Conservation (phyloP, 2,329 filamentous ascomycete species). For the Knufia petricola region DNA sequence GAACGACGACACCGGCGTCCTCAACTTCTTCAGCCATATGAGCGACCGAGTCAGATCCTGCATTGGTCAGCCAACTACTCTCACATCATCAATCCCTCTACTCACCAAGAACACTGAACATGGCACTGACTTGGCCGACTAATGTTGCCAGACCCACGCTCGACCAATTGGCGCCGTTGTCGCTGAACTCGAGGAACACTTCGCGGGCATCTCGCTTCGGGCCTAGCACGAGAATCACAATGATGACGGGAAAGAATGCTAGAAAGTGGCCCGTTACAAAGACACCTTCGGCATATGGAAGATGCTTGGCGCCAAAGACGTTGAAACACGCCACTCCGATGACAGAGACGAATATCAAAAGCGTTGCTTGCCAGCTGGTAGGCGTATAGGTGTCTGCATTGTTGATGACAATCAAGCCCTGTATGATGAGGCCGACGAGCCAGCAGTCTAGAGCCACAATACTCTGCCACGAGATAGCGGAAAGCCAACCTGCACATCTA, state of each 20-base stretch:
- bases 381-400: constrained; percentile 36
- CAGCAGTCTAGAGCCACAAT: constrained; percentile 29
- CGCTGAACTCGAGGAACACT: constrained; percentile 30
- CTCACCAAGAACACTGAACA: constrained; percentile 6
- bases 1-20: constrained; percentile 30
- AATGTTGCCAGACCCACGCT: constrained; percentile 8
- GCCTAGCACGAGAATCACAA: constrained; percentile 27
- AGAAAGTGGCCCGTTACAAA: constrained; percentile 30
- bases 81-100: no score
- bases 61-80: no score
- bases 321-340: constrained; percentile 38
- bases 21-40: constrained; percentile 35
- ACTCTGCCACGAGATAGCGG: constrained; percentile 22
- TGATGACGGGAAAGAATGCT: constrained; percentile 27
- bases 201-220: constrained; percentile 23
- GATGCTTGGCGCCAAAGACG: constrained; percentile 24
- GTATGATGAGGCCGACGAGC: constrained; percentile 37
- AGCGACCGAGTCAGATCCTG: constrained; percentile 28
- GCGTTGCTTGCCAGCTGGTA: constrained; percentile 40
- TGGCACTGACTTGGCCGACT: constrained; percentile 9
- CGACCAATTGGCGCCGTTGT: constrained; percentile 23
- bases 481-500: constrained; percentile 31
- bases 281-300: constrained; percentile 6
- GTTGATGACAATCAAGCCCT: constrained; percentile 34
- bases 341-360: constrained; percentile 38